Conservation (phyloP, 2,329 filamentous ascomycete species). For the Chaetothyriales sp. region DNA sequence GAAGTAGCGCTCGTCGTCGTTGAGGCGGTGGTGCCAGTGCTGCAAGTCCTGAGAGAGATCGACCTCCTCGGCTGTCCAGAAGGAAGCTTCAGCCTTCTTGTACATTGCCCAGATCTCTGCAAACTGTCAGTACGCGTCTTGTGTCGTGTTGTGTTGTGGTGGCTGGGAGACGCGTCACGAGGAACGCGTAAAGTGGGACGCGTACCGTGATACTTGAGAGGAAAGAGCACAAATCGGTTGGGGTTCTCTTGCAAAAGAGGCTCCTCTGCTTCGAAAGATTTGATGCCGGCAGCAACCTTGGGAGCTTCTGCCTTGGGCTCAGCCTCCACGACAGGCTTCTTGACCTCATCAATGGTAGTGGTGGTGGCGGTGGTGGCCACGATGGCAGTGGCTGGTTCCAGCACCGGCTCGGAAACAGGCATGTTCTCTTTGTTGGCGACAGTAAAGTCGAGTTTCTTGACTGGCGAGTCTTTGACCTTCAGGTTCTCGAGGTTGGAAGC, state of each 20-base stretch:
- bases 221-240: constrained; percentile 91
- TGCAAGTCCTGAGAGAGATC: constrained; percentile 97
- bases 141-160: too few species aligned
- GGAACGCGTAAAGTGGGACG: constrained; percentile 1
- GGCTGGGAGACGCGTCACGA: not conserved
- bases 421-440: constrained; percentile 66
- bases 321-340: constrained; percentile 30
- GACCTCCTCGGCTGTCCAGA: constrained; percentile 99
- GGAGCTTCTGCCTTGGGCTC: constrained; percentile 25
- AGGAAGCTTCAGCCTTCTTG: constrained; percentile 98
- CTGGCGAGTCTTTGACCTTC: constrained; percentile 74
- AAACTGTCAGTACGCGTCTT: constrained; percentile 19
- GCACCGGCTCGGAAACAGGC: constrained; percentile 31
- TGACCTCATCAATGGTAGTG: constrained; percentile 39
- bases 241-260: constrained; percentile 91
- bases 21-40: constrained; percentile 97
- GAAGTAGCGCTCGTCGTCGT: constrained; percentile 95
- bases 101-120: constrained; percentile 77
- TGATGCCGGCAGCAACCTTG: constrained; percentile 38
- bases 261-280: constrained; percentile 63
- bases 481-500: constrained; percentile 73
- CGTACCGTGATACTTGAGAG: constrained; percentile 52
- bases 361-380: constrained; percentile 31
- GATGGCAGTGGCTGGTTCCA: constrained; percentile 30
- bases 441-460: constrained; percentile 73